Percentiles rank a stretch among this genome's conserved stretches.
phyloP scores from a whole-genome alignment of 2,329 filamentous ascomycete genomes.

The Exophiala sideris region DNA sequence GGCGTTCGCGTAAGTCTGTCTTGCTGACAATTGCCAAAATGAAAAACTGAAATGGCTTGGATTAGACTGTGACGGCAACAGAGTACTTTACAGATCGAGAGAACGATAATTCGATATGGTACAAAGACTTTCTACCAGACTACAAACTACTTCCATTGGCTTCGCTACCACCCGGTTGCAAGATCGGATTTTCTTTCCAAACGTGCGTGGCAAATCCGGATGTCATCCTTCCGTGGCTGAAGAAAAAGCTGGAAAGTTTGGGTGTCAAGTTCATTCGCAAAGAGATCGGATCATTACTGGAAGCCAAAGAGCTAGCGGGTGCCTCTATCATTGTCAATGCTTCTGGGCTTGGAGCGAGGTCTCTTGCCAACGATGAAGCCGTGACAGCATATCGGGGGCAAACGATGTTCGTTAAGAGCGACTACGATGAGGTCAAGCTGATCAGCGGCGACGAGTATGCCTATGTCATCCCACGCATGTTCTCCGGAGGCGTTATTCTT shows the following conservation, averaged over 20 bases:
- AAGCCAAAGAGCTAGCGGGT: background rate
- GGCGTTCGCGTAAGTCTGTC: background rate
- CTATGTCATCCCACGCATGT: slow-evolving; percentile 6
- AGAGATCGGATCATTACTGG: background rate
- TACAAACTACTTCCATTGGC: background rate
- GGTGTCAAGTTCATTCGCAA: background rate
- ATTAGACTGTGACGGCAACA: background rate
- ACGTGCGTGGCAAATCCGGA: slow-evolving; percentile 5
- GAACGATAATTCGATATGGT: slow-evolving; percentile 4
- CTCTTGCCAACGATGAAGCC: background rate
- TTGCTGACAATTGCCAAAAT: background rate
- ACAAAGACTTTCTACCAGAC: slow-evolving; percentile 1
- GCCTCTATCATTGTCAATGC: slow-evolving; percentile 4
- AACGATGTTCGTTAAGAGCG: slow-evolving; percentile 7
- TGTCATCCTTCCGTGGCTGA: slow-evolving; percentile 4
- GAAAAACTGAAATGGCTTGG: background rate
- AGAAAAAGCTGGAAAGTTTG: background rate
- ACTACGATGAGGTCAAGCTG: slow-evolving; percentile 3
- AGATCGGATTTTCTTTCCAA: slow-evolving; percentile 13
- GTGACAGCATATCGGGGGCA: slow-evolving; percentile 1
- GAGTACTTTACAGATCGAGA: slow-evolving; percentile 5
- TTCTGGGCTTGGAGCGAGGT: slow-evolving; percentile 2
- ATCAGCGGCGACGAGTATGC: slow-evolving; percentile 1
- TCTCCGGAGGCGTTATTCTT: background rate
- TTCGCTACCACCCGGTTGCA: background rate